Base-by-base conservation (phyloP, 1,284 basidiomycete genomes). In the Cronartium ribicola region DNA sequence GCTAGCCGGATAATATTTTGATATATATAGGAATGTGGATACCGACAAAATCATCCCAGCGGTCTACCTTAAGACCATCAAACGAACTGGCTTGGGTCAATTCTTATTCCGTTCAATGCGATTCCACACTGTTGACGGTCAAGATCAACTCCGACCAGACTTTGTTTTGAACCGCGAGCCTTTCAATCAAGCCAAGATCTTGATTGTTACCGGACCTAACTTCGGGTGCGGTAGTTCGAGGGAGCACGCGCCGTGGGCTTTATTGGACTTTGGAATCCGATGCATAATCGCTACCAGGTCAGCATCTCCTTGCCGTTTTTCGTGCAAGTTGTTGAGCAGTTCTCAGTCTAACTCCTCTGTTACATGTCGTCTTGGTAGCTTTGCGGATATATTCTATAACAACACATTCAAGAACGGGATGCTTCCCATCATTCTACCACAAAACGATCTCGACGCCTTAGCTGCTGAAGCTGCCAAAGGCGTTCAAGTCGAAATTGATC, bases 361-460 rank as follows among this genome's bases (percentile, higher is more conserved):
- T 29, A 29, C 29, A 29, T 29, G 29, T 29, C 29, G 29, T 29
- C 29, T 29, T 29, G 29, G 41, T 20, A 93, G 90, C 79, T 95
- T 95, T 80, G 94, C 91, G 48, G 94, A 97, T 79, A 97, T 97
- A 79, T 95, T 95, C 88, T 86, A 86, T 66, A 93, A 87, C 82
- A 93, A 94, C 82, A 87, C 90, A 76, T 92, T 94, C 89, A 94
- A 96, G 83, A 96, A 97, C 82, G 94, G 94, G 74, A 94, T 96
- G 91, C 85, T 97, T 60, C 92, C 93, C 17, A 85, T 97, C 67
- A 82, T 85, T 7, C 84, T 97, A 17, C 84, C 92, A n/a, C 85
- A 88, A 77, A 88, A 86, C 57, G 87, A 92, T 76, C 92, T 94
- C 81, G 85, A 84, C 67, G 85, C 84, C 46, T 84, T 97, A 72